Evolutionary conservation across 2,329 filamentous ascomycete genomes (phyloP).

Genomic region (Hypoxylon sp.): DNA sequence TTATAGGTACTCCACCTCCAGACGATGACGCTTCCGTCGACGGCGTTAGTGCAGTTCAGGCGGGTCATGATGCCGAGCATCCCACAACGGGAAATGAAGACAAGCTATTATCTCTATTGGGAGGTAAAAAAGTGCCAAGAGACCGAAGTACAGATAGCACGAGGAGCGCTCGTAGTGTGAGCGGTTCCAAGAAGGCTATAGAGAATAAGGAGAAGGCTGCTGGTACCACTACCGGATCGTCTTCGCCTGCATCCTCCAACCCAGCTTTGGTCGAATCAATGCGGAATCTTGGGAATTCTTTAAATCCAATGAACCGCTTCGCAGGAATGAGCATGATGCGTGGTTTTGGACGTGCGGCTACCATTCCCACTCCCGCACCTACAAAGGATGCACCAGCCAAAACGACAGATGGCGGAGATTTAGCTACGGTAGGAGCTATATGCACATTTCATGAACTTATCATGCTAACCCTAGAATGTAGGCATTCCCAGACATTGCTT

Average conservation of each 20-base stretch:
- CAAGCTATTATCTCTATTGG: slow-evolving; percentile 78
- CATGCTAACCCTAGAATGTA: slow-evolving; percentile 50
- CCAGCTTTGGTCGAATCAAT: slow-evolving; percentile 84
- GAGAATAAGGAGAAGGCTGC: slow-evolving; percentile 59
- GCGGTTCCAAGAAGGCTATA: slow-evolving; percentile 71
- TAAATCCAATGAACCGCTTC: slow-evolving; percentile 87
- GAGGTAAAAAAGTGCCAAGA: slow-evolving; percentile 71
- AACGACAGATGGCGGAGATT: slow-evolving; percentile 66
- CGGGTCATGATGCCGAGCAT: slow-evolving; percentile 56
- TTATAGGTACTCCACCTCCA: slow-evolving; percentile 80
- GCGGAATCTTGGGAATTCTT: slow-evolving; percentile 81
- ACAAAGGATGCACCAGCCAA: slow-evolving; percentile 55
- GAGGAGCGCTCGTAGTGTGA: slow-evolving; percentile 71
- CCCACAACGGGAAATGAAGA: slow-evolving; percentile 65
- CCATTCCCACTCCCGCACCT: slow-evolving; percentile 58
- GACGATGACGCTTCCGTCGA: slow-evolving; percentile 74
- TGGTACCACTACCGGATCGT: slow-evolving; percentile 51
- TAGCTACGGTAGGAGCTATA: slow-evolving; percentile 66
- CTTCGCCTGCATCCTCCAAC: slow-evolving; percentile 57
- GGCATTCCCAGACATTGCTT: slow-evolving; percentile 74
- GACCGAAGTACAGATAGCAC: slow-evolving; percentile 84
- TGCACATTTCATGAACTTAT: neutral
- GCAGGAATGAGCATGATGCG: slow-evolving; percentile 81
- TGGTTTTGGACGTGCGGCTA: slow-evolving; percentile 75
- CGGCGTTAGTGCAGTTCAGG: slow-evolving; percentile 68